Percentiles rank a stretch among this genome's conserved stretches.
These are phyloP conservation scores for Diaporthe citriasiana DNA, from an alignment of 2,329 filamentous ascomycete species.

Conservation along the genomic window DNA sequence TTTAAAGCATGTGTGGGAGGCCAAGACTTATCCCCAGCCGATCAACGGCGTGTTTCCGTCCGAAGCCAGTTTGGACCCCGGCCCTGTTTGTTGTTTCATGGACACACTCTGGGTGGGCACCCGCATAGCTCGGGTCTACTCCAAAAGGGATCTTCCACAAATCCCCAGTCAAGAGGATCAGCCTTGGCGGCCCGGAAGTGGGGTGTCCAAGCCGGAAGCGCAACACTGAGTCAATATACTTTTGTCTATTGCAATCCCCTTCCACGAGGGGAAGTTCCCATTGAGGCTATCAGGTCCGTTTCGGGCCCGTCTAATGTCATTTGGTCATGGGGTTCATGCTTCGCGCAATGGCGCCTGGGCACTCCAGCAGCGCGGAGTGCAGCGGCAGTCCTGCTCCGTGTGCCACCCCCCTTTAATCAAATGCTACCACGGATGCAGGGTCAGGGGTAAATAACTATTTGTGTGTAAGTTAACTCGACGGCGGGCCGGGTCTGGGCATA, in stretches of 20 bases:
- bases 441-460: conserved; percentile 10
- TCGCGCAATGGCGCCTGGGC: conserved; percentile 17
- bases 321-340: conserved; percentile 23
- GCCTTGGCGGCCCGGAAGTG: conserved; percentile 19
- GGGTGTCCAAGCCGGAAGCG: conserved; percentile 7
- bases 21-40: conserved; percentile 19
- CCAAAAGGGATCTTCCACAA: conserved; percentile 27
- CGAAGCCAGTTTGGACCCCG: conserved; percentile 22
- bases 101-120: conserved; percentile 20
- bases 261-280: conserved; percentile 6
- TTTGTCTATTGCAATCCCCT: not conserved
- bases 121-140: conserved; percentile 5
- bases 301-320: conserved; percentile 11
- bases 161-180: conserved; percentile 25
- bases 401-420: conserved; percentile 29
- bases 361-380: conserved; percentile 20
- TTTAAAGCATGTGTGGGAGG: conserved; percentile 11
- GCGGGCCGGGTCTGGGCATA: conserved; percentile 8
- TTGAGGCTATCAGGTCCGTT: conserved; percentile 23
- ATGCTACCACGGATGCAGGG: conserved; percentile 10
- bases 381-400: conserved; percentile 31
- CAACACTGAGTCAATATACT: not conserved
- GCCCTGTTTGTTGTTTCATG: conserved; percentile 23
- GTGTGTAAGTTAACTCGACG: conserved; percentile 6
- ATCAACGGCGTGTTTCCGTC: conserved; percentile 17